A percentile compares a stretch with the other conserved stretches of the same genome.
Evolutionary conservation across 352 stramenopile species (phyloP).

Genomic region (Phytophthora syringae): DNA sequence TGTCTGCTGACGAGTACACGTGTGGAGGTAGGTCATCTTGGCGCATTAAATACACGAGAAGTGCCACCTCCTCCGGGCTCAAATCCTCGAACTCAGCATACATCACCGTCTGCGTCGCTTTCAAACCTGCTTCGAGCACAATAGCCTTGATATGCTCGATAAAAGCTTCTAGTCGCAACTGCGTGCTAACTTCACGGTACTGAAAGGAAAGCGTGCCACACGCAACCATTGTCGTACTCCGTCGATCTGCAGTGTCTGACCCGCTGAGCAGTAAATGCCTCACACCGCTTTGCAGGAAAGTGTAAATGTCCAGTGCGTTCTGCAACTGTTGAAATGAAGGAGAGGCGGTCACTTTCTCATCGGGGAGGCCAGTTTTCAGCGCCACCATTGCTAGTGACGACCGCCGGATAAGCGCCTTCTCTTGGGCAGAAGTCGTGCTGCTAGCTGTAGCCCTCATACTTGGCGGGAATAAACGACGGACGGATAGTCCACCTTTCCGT

Average conservation of each 20-base stretch:
- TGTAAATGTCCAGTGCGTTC: slow-evolving; percentile 63
- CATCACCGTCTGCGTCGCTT: slow-evolving; percentile 54
- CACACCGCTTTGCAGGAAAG: slow-evolving; percentile 49
- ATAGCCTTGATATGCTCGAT: slow-evolving; percentile 54
- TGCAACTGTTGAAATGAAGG: slow-evolving; percentile 47
- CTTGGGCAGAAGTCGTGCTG: slow-evolving; percentile 7
- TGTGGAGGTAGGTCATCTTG: slow-evolving; percentile 50
- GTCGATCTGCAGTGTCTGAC: slow-evolving; percentile 44
- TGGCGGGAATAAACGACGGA: slow-evolving; percentile 12
- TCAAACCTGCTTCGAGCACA: slow-evolving; percentile 57
- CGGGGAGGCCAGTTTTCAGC: slow-evolving; percentile 29
- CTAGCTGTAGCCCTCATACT: neutral
- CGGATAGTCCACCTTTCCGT: slow-evolving; percentile 15
- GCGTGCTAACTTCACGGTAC: slow-evolving; percentile 49
- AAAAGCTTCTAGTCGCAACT: slow-evolving; percentile 42
- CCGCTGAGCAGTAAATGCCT: slow-evolving; percentile 53
- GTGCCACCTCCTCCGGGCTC: slow-evolving; percentile 29
- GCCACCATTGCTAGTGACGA: slow-evolving; percentile 36
- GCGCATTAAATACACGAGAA: slow-evolving; percentile 51
- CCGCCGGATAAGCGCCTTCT: slow-evolving; percentile 17
- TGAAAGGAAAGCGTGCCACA: slow-evolving; percentile 62
- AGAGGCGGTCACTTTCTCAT: slow-evolving; percentile 38
- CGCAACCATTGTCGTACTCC: slow-evolving; percentile 55
- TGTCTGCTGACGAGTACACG: slow-evolving; percentile 59
- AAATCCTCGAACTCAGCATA: slow-evolving; percentile 69